phyloP scores from a whole-genome alignment of 306 rosid genomes.

The Casuarina cunninghamiana region DNA sequence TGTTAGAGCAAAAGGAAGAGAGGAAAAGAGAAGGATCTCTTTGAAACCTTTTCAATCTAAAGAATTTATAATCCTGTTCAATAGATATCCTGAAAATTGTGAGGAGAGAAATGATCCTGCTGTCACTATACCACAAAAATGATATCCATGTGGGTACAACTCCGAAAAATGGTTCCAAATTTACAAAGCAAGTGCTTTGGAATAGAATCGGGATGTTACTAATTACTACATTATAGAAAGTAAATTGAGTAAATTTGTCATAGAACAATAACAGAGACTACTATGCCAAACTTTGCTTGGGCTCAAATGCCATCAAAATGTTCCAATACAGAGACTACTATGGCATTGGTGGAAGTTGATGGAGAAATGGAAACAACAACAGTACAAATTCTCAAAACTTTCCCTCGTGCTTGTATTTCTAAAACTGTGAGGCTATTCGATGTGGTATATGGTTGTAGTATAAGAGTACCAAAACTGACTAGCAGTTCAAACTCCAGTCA shows the following conservation, averaged over 20 bases:
- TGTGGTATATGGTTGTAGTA: constrained; percentile 14
- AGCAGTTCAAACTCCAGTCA: constrained; percentile 86
- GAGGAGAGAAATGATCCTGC: not conserved
- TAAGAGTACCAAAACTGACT: constrained; percentile 23
- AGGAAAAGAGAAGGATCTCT: too few relatives aligned
- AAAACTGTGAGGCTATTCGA: constrained; percentile 14
- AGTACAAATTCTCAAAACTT: not conserved
- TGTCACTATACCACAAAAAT: not conserved
- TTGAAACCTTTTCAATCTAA: not conserved
- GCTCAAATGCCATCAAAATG: constrained; percentile 1
- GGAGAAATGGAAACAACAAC: not conserved
- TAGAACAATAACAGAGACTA: not conserved
- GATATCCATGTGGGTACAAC: not conserved
- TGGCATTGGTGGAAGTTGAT: not conserved
- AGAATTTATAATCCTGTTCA: not conserved
- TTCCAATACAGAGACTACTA: not conserved
- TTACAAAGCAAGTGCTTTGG: not conserved
- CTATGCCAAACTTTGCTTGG: not conserved
- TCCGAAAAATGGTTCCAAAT: not conserved
- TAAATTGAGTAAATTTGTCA: not conserved
- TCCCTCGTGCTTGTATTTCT: constrained; percentile 13
- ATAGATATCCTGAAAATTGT: not conserved
- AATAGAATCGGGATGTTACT: not conserved
- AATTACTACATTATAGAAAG: not conserved
- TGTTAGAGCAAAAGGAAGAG: too few relatives aligned